These are phyloP conservation scores for Thelonectria olida DNA, from an alignment of 2,329 filamentous ascomycete species.

Conservation along the genomic window DNA sequence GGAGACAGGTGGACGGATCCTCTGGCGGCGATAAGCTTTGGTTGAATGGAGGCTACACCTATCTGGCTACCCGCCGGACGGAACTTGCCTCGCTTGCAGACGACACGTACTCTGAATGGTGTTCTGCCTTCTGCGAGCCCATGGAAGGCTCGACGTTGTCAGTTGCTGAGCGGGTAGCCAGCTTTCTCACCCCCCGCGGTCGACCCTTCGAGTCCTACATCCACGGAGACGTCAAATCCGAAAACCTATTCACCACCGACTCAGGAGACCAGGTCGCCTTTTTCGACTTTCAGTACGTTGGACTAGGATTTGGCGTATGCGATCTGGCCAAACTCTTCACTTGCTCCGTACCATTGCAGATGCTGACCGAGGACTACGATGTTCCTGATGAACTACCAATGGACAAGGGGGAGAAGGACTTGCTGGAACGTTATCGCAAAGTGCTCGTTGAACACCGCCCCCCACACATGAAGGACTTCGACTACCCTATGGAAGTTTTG, in stretches of 20 bases:
- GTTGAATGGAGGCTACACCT: conserved; percentile 76
- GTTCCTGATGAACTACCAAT: conserved; percentile 55
- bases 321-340: conserved; percentile 75
- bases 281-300: conserved; percentile 76
- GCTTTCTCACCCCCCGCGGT: conserved; percentile 57
- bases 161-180: conserved; percentile 62
- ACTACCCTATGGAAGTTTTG: conserved; percentile 65
- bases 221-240: conserved; percentile 75
- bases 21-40: conserved; percentile 53
- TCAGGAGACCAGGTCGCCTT: conserved; percentile 65
- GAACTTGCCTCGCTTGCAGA: conserved; percentile 62
- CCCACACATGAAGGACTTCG: background rate
- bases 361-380: conserved; percentile 52
- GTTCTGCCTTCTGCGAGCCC: conserved; percentile 54
- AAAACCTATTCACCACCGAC: conserved; percentile 69
- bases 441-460: conserved; percentile 41
- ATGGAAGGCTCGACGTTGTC: conserved; percentile 41
- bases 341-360: conserved; percentile 66
- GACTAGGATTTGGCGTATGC: conserved; percentile 70
- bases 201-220: conserved; percentile 64
- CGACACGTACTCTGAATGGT: conserved; percentile 65
- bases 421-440: conserved; percentile 62
- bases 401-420: conserved; percentile 56
- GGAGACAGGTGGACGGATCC: conserved; percentile 28
- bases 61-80: conserved; percentile 68